A percentile compares a stretch with the other conserved stretches of the same genome.
Evolutionary conservation across 805 yeast species (phyloP).

Genomic region (Blastobotrys peoriensis): DNA sequence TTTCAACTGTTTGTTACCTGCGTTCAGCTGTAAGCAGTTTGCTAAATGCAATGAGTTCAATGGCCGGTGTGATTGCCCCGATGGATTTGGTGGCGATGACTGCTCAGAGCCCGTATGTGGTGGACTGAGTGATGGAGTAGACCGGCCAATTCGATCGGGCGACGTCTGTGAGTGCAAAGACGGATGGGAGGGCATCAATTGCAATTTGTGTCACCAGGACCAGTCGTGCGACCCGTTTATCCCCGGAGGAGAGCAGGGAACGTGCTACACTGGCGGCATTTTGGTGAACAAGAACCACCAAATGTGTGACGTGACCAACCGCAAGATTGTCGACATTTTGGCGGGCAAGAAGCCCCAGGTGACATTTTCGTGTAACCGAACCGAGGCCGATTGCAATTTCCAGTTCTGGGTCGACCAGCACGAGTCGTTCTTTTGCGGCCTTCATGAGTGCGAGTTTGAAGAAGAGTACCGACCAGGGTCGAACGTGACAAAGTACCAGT

Average conservation of each 20-base stretch:
- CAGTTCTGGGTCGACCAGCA: slow-evolving; percentile 93
- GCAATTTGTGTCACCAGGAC: slow-evolving; percentile 73
- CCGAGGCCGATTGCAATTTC: slow-evolving; percentile 65
- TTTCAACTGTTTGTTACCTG: slow-evolving; percentile 90
- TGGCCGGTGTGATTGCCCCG: slow-evolving; percentile 87
- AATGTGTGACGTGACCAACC: slow-evolving; percentile 88
- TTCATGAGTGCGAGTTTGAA: slow-evolving; percentile 64
- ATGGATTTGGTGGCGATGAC: slow-evolving; percentile 91
- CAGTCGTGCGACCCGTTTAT: slow-evolving; percentile 75
- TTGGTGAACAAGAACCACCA: slow-evolving; percentile 76
- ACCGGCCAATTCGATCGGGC: slow-evolving; percentile 54
- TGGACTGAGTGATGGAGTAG: slow-evolving; percentile 55
- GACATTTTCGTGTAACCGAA: slow-evolving; percentile 78
- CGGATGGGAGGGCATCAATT: slow-evolving; percentile 95
- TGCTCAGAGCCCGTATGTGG: slow-evolving; percentile 90
- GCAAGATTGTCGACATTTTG: slow-evolving; percentile 74
- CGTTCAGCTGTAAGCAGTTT: slow-evolving; percentile 84
- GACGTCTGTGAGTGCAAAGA: slow-evolving; percentile 62
- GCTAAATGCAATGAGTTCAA: slow-evolving; percentile 82
- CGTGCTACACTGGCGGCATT: slow-evolving; percentile 83
- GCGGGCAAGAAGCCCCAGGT: slow-evolving; percentile 84
- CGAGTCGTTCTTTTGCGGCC: slow-evolving; percentile 87
- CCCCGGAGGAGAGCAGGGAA: slow-evolving; percentile 81
- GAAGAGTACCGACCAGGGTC: slow-evolving; percentile 35
- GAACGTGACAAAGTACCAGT: slow-evolving; percentile 70